Evolutionary conservation across 169 alveolate species (phyloP).

Genomic region (Cryptosporidium felis): DNA sequence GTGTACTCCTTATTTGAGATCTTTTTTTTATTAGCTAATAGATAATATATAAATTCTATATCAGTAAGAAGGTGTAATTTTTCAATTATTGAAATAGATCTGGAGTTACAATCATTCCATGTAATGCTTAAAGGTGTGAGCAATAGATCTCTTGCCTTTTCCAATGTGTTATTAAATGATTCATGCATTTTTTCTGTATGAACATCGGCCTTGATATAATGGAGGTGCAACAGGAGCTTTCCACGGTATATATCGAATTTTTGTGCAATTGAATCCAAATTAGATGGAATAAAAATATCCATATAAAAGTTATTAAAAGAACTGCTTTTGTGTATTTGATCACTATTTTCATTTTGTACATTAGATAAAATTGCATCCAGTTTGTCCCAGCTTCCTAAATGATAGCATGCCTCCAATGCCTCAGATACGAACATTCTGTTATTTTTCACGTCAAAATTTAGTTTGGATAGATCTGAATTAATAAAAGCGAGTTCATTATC

Average conservation of each 20-base stretch:
- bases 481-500: neutral
- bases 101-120: slow-evolving; percentile 21
- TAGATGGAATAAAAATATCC: slow-evolving; percentile 54
- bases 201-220: neutral
- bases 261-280: slow-evolving; percentile 30
- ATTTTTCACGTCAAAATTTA: neutral
- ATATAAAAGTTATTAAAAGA: slow-evolving; percentile 4
- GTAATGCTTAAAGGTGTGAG: slow-evolving; percentile 10
- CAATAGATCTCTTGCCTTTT: slow-evolving; percentile 40
- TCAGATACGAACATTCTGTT: slow-evolving; percentile 13
- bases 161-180: slow-evolving; percentile 21
- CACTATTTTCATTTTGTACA: neutral
- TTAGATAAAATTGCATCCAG: slow-evolving; percentile 20
- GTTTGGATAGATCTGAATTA: neutral
- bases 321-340: neutral
- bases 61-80: slow-evolving; percentile 56
- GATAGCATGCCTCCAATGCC: slow-evolving; percentile 63
- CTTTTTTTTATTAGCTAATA: neutral
- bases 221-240: slow-evolving; percentile 32
- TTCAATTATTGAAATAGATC: slow-evolving; percentile 7
- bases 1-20: neutral
- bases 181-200: neutral
- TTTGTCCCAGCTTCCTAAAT: slow-evolving; percentile 35
- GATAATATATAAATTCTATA: slow-evolving; percentile 37
- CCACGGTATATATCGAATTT: slow-evolving; percentile 51